phyloP scores from a whole-genome alignment of 768 basidiomycete genomes.

The Phlebiopsis flavidoalba region DNA sequence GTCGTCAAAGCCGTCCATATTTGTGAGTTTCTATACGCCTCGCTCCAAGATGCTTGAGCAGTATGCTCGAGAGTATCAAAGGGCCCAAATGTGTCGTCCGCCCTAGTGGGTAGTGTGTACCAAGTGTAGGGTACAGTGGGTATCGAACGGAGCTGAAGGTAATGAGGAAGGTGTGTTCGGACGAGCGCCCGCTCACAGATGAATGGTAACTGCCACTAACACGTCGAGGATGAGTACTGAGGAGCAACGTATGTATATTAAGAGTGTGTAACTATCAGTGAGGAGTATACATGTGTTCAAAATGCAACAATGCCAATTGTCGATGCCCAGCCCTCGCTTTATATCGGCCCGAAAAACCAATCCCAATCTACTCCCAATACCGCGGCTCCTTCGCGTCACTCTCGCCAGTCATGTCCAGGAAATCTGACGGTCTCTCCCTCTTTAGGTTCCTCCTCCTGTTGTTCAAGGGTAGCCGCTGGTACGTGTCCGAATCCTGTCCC shows the following conservation, averaged over 20 bases:
- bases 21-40: no score
- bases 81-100: neutral
- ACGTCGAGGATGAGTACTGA: neutral
- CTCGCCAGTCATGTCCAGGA: constrained; percentile 64
- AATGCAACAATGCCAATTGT: neutral
- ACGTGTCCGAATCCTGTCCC: constrained; percentile 75
- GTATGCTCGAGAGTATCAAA: neutral
- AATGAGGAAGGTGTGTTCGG: neutral
- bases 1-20: constrained; percentile 79
- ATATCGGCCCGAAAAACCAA: neutral
- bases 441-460: constrained; percentile 74
- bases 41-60: neutral
- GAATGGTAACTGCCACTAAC: neutral
- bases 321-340: neutral
- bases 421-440: constrained; percentile 80
- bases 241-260: neutral
- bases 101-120: neutral
- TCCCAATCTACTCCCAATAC: constrained; percentile 63
- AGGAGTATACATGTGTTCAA: neutral
- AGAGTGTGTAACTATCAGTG: neutral
- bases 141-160: neutral
- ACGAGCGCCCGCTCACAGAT: neutral
- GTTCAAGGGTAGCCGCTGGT: constrained; percentile 79
- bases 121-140: neutral
- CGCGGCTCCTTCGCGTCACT: constrained; percentile 60